Conservation (phyloP, 2,329 filamentous ascomycete genomes). For the Arthroderma sp. region DNA sequence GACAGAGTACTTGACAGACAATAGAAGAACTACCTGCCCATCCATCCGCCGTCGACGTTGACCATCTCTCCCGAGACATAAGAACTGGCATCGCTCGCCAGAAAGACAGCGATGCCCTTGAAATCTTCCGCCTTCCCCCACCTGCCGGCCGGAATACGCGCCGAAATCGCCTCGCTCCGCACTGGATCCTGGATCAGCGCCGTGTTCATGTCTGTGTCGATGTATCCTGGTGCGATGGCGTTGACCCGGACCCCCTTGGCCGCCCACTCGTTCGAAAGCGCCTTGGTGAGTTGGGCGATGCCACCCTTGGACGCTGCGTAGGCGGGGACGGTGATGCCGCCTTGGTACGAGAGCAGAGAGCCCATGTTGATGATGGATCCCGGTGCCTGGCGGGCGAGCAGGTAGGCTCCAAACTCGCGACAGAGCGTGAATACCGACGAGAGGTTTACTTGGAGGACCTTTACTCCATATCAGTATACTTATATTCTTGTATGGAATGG, state of each 20-base stretch:
- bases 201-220: constrained; percentile 88
- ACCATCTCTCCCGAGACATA: constrained; percentile 47
- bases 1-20: too few relatives aligned
- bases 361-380: constrained; percentile 73
- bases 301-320: constrained; percentile 81
- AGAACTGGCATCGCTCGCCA: constrained; percentile 16
- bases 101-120: constrained; percentile 16
- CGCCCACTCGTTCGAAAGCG: constrained; percentile 76
- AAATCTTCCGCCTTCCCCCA: constrained; percentile 17
- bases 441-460: constrained; percentile 75
- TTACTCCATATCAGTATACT: neutral
- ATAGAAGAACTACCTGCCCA: constrained; percentile 59
- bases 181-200: constrained; percentile 63
- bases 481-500: neutral
- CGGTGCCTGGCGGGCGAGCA: constrained; percentile 48
- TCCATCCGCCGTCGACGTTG: constrained; percentile 84
- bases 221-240: constrained; percentile 79
- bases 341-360: constrained; percentile 70
- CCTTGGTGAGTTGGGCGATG: constrained; percentile 73
- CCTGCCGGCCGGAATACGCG: constrained; percentile 14
- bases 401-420: constrained; percentile 67
- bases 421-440: constrained; percentile 66
- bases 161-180: constrained; percentile 55
- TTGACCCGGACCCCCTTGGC: constrained; percentile 71
- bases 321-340: constrained; percentile 75